Evolutionary conservation across 148 eudicot genomes (phyloP), one percentile per base, ranked within the genome.

Genomic region (Spergularia marina): DNA sequence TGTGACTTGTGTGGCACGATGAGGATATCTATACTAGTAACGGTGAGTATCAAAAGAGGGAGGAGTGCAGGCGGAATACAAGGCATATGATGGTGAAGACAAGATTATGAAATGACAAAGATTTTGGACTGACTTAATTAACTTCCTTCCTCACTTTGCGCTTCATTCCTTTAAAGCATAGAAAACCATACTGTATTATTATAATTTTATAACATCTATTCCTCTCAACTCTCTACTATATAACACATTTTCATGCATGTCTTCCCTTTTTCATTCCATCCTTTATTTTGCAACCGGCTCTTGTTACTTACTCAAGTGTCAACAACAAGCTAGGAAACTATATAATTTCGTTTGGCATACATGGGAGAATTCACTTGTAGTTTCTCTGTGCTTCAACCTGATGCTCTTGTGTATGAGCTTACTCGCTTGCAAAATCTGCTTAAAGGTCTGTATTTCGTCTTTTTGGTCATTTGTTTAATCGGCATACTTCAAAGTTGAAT

Each of bases 361-460:
- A 66, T 82, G 39, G 84, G 84, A 40, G 83, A 74, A 71, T 73
- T 68, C 47, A 47, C 25, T 61, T 66, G 74, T 49, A 71, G 36
- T 30, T 30, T 74, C 71, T 39, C 81, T 75, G 70, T 85, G 77
- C 71, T 84, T 84, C 87, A 84, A 58, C 74, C 88, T 4, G 88
- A 88, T 76, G 91, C 98, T 63, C 20, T 89, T 70, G 86, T 86
- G 54, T 80, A 87, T 9, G 98, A 91, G 85, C 89, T 90, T 73
- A 84, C 85, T 71, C 86, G 82, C 18, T 74, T 92, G 77, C 94
- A 90, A 68, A 86, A 89, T 79, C 85, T 80, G 54, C 83, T 85
- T 74, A 77, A 61, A 79, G 87, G 87, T 85, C 10, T 57, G 65
- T 71, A 54, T 41, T 21, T 18, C 23, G 0, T 17, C 10, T 44